Conservation (phyloP, 371 early-diverging fungal genomes). For the Lichtheimia hyalospora region DNA sequence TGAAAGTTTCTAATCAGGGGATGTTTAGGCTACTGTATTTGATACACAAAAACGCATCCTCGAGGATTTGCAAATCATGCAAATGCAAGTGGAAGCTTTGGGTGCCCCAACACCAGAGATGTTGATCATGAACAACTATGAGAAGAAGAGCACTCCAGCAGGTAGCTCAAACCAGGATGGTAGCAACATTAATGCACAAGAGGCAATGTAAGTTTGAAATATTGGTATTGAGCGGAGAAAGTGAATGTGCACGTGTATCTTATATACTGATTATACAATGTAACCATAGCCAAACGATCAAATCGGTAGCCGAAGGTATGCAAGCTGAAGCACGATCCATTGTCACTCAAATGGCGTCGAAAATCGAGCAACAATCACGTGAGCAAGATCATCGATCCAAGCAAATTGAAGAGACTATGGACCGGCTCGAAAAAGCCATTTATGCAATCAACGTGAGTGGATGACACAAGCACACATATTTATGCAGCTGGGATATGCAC, state of each 20-base stretch:
- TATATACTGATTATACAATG: background rate
- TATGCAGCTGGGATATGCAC: background rate
- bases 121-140: constrained; percentile 26
- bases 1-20: background rate
- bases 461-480: background rate
- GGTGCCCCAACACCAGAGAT: constrained; percentile 48
- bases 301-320: constrained; percentile 15
- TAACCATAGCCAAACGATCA: background rate
- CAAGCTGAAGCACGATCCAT: constrained; percentile 12
- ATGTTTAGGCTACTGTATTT: constrained; percentile 34
- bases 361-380: constrained; percentile 16
- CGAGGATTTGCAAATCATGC: constrained; percentile 62
- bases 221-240: background rate
- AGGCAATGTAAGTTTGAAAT: constrained; percentile 17
- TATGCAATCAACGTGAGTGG: constrained; percentile 33
- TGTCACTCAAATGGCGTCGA: constrained; percentile 16
- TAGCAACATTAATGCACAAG: background rate
- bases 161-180: background rate
- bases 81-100: constrained; percentile 56
- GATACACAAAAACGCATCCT: constrained; percentile 72
- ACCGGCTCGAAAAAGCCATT: constrained; percentile 25
- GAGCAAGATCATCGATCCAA: constrained; percentile 34
- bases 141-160: constrained; percentile 5
- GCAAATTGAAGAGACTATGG: constrained; percentile 22
- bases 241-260: background rate